A percentile compares a stretch with the other conserved stretches of the same genome.
phyloP scores from a whole-genome alignment of 2,329 filamentous ascomycete species.

The Ophiostoma triangulosporum region DNA sequence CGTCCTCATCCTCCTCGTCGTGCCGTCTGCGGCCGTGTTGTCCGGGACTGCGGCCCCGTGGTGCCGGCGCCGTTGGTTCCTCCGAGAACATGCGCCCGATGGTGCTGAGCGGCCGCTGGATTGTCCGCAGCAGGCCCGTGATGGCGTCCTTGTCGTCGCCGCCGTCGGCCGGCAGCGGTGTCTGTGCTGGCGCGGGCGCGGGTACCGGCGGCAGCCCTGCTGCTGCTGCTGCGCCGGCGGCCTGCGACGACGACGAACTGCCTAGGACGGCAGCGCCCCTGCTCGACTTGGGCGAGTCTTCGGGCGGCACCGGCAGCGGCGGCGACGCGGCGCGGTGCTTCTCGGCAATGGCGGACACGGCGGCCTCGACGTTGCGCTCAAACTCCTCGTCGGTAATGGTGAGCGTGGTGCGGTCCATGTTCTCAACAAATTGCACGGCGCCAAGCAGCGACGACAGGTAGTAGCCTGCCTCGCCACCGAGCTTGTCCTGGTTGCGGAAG shows the following conservation, averaged over 20 bases:
- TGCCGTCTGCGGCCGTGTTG: neutral
- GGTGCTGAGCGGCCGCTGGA: slow-evolving; percentile 78
- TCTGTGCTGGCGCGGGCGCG: neutral
- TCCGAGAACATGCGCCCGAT: slow-evolving; percentile 92
- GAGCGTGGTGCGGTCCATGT: slow-evolving; percentile 81
- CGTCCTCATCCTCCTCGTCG: neutral
- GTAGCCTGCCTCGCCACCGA: slow-evolving; percentile 94
- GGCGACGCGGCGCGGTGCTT: slow-evolving; percentile 53
- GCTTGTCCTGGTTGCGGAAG: slow-evolving; percentile 93
- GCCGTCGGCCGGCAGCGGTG: slow-evolving; percentile 20
- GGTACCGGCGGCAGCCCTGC: neutral
- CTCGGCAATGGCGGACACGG: slow-evolving; percentile 90
- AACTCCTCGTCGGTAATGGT: slow-evolving; percentile 94
- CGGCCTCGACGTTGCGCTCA: slow-evolving; percentile 88
- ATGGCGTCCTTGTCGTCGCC: slow-evolving; percentile 70
- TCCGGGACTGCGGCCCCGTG: slow-evolving; percentile 16
- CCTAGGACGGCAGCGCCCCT: too few species aligned
- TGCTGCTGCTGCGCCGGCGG: neutral
- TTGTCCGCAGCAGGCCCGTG: slow-evolving; percentile 71
- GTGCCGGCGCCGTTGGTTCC: slow-evolving; percentile 28
- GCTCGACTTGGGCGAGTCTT: neutral
- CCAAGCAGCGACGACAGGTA: slow-evolving; percentile 94
- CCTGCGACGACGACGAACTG: neutral
- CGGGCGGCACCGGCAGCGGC: slow-evolving; percentile 22
- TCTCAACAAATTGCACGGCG: slow-evolving; percentile 92